phyloP scores from a whole-genome alignment of 2,329 filamentous ascomycete species.

The Sporothrix globosa region DNA sequence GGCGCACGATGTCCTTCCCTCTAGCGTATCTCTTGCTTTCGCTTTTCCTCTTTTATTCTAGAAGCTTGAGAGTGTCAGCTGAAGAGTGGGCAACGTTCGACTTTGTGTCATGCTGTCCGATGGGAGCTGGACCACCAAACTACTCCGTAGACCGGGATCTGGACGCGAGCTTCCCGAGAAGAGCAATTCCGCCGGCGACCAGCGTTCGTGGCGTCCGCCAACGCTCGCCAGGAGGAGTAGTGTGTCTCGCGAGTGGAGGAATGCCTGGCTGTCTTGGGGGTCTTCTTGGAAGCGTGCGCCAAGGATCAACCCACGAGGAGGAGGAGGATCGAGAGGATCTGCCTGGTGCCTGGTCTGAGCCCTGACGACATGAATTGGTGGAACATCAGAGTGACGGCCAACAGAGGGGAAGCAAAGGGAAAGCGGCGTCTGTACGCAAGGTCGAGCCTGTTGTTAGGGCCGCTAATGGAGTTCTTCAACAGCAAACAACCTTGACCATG shows the following conservation, averaged over 20 bases:
- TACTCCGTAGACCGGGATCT: too few species aligned
- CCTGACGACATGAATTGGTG: background rate
- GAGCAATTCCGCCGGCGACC: background rate
- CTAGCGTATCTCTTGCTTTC: background rate
- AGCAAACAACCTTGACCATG: background rate
- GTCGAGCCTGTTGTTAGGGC: background rate
- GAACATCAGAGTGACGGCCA: too few species aligned
- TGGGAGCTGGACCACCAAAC: background rate
- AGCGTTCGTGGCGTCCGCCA: background rate
- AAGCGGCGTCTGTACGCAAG: background rate
- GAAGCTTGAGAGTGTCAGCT: background rate
- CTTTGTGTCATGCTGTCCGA: background rate
- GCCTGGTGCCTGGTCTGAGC: background rate
- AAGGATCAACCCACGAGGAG: background rate
- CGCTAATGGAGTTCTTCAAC: background rate
- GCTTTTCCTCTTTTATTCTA: conserved; percentile 7
- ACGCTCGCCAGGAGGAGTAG: background rate
- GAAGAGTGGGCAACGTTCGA: conserved; percentile 6
- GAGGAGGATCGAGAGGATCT: background rate
- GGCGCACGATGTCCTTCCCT: background rate
- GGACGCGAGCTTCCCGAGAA: conserved; percentile 18
- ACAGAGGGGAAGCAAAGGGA: too few species aligned
- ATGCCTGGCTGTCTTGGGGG: background rate
- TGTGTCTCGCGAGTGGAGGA: background rate
- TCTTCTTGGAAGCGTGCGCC: background rate